Conservation (phyloP, 2,329 filamentous ascomycete species). For the Pseudophaeomoniella oleicola region DNA sequence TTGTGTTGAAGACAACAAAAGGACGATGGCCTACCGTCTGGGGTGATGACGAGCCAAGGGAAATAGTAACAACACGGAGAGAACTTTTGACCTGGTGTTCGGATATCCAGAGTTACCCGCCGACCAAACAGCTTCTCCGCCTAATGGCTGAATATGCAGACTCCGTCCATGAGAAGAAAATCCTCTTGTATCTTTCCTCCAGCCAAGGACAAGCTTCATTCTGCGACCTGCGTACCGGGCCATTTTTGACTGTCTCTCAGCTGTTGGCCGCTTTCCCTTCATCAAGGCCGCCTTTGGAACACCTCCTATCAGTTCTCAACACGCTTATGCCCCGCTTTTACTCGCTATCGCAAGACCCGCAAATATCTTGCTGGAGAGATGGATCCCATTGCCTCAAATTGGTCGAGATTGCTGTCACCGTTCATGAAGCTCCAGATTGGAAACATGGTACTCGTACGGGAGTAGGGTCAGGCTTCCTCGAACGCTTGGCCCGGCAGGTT, state of each 20-base stretch:
- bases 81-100: conserved; percentile 93
- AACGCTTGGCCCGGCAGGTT: conserved; percentile 63
- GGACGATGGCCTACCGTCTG: conserved; percentile 96
- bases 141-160: conserved; percentile 72
- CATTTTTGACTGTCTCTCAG: conserved; percentile 72
- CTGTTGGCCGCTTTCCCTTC: conserved; percentile 86
- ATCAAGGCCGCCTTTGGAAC: conserved; percentile 71
- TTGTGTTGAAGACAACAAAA: conserved; percentile 60
- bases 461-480: conserved; percentile 84
- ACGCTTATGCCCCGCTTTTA: conserved; percentile 97
- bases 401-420: conserved; percentile 90
- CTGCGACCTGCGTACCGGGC: conserved; percentile 84
- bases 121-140: conserved; percentile 74
- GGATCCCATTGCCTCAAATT: conserved; percentile 54
- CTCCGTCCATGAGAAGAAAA: conserved; percentile 72
- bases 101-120: conserved; percentile 83
- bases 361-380: conserved; percentile 56
- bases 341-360: conserved; percentile 90
- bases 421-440: conserved; percentile 80
- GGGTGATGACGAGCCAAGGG: conserved; percentile 75
- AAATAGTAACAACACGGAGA: conserved; percentile 77
- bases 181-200: conserved; percentile 72
- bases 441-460: conserved; percentile 58
- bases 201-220: conserved; percentile 84
- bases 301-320: conserved; percentile 64